Conservation (phyloP, 1,139 yeast species). For the Lipomyces yarrowii region DNA sequence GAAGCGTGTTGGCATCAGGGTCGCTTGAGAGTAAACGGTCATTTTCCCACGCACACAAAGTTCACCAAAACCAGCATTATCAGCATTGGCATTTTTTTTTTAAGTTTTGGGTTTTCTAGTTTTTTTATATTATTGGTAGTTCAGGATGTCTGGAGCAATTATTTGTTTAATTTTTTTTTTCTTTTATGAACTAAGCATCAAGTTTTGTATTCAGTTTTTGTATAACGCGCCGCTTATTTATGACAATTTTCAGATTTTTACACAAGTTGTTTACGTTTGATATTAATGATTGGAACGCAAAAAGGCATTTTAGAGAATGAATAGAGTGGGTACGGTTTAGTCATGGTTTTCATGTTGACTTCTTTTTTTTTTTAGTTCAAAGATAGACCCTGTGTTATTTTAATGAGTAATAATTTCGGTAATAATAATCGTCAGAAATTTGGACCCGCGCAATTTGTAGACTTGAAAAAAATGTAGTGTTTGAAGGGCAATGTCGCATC, state of each 20-base stretch:
- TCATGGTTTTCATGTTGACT: not conserved
- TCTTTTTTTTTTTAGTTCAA: too few species aligned
- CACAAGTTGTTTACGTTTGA: not conserved
- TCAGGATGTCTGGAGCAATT: not conserved
- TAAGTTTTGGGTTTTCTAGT: not conserved
- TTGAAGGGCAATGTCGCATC: too few species aligned
- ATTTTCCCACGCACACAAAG: not conserved
- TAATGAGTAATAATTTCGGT: not conserved
- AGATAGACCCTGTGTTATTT: not conserved
- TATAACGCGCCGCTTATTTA: too few species aligned
- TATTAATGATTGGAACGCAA: not conserved
- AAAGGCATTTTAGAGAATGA: not conserved
- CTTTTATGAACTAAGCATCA: not conserved
- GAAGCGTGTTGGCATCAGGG: constrained; percentile 26
- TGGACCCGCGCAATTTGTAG: too few species aligned
- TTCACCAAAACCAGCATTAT: not conserved
- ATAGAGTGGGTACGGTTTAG: not conserved
- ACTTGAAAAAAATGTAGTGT: too few species aligned
- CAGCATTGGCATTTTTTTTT: not conserved
- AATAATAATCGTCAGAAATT: too few species aligned
- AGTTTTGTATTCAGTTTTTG: not conserved
- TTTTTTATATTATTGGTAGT: not conserved
- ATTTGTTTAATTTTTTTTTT: not conserved
- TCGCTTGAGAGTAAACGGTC: not conserved
- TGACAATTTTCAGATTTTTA: not conserved